Base-by-base conservation (phyloP, 306 rosid genomes). In the Cicer arietinum region DNA sequence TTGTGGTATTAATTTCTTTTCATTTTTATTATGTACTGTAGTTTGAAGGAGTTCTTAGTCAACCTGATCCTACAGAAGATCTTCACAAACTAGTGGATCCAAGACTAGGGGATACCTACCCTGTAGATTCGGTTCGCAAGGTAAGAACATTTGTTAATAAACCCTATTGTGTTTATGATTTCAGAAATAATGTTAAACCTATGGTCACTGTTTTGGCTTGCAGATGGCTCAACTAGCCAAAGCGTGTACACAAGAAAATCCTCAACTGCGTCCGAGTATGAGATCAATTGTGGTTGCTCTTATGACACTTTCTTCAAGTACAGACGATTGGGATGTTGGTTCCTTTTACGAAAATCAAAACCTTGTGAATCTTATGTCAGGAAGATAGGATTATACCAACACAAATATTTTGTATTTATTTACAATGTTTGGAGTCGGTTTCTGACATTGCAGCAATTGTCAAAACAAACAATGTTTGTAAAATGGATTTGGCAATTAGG, bases 221-320 rank as follows among this genome's bases (percentile, higher is more conserved):
- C 95, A 94, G 99, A 82, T 92, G 90, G 90, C 95, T 11, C 96
- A 86, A 63, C 89, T 94, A 14, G 99, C 90, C 22, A 90, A 80
- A 75, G 96, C 93, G 2, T 94, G 99, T 46, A 92, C 97, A 3
- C 87, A 86, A 7, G 97, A 92, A 69, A 88, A 85, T 54, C 94
- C 96, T 10, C 93, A 94, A 30, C 82, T 90, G 41, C 96, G 99
- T 1, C 97, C 97, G 5, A 92, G 93, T 83, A 94, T 92, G 99
- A 86, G 99, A 83, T 90, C 95, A 6, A 90, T 94, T 66, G 99
- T 94, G 66, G 99, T 94, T 67, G 99, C 95, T 11, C 86, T 94
- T 5, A 91, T 94, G 96, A 91, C 98, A 76, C 94, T 91, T 60
- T 91, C 96, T 45, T 90, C 97, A 8, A 22, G 86, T 37, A 87